Base-by-base conservation (phyloP, 352 stramenopile species). In the Phytophthora sp. region DNA sequence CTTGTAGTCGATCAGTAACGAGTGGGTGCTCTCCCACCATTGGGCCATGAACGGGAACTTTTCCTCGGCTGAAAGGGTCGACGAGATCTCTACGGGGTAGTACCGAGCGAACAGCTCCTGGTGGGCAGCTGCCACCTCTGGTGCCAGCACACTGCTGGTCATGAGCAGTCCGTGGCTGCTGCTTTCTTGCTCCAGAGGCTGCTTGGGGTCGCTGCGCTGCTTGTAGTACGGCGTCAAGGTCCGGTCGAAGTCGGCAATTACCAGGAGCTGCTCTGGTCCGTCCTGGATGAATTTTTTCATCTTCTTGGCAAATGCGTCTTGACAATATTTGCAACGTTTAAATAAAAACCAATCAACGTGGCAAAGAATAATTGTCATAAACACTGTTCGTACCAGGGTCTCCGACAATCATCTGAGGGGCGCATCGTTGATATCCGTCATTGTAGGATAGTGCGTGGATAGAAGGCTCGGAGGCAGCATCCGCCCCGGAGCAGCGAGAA, bases 191-290 rank as follows among this genome's bases (percentile, higher is more conserved):
- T 69, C 45, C 15, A 63, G 23, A 0, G 50, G 56, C 1, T 27
- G 29, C 8, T 58, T 49, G 7, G 42, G 39, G 21, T 63, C 57
- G n/a, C 27, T 45, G 4, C 41, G 41, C 18, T 38, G 52, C 47
- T 76, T 77, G 63, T 67, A 82, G 62, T 71, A 79, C 52, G 80
- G 74, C 57, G 84, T 91, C 36, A 93, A 69, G 35, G 82, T 93
- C 45, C 84, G 81, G 66, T 93, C 84, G 62, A 93, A 93, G 46
- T 93, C 84, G 24, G 82, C 70, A 33, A 93, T 91, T 42, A 91
- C 73, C 33, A 93, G 50, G 26, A 93, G 42, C 41, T 87, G 78
- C 49, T 80, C 73, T 18, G 85, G 56, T 9, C 82, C 84, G 54
- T 88, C 84, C n/a, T 67, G 70, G 26, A 65, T 72, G 58, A 93